Percentiles rank a stretch among this genome's conserved stretches.
These are phyloP conservation scores for Annona cherimola DNA, from an alignment of 164 flowering plant genomes.

Conservation along the genomic window DNA sequence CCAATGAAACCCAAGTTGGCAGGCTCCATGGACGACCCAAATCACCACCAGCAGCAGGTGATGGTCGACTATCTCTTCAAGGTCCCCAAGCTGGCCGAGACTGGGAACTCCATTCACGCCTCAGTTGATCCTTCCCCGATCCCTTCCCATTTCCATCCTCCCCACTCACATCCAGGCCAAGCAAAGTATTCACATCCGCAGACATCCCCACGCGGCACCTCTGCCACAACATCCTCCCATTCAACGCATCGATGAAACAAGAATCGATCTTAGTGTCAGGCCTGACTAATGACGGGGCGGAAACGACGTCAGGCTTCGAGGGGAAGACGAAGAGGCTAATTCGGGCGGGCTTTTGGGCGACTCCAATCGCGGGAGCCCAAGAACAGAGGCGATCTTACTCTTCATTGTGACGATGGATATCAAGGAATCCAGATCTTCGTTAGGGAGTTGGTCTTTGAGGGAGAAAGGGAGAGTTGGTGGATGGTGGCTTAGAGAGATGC, in stretches of 20 bases:
- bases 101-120: slow-evolving; percentile 78
- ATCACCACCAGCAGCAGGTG: slow-evolving; percentile 41
- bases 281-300: slow-evolving; percentile 47
- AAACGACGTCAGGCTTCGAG: slow-evolving; percentile 38
- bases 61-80: slow-evolving; percentile 62
- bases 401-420: slow-evolving; percentile 82
- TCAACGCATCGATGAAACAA: slow-evolving; percentile 85
- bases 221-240: slow-evolving; percentile 43
- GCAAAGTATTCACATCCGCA: slow-evolving; percentile 36
- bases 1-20: slow-evolving; percentile 33
- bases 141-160: background rate
- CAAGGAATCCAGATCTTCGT: slow-evolving; percentile 81
- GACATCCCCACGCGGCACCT: slow-evolving; percentile 28
- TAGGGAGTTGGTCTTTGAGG: slow-evolving; percentile 83
- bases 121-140: slow-evolving; percentile 20
- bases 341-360: slow-evolving; percentile 25
- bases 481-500: slow-evolving; percentile 54
- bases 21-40: slow-evolving; percentile 28
- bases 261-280: slow-evolving; percentile 58
- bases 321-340: background rate
- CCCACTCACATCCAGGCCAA: slow-evolving; percentile 37
- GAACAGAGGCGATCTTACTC: slow-evolving; percentile 65
- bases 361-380: background rate
- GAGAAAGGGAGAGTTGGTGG: slow-evolving; percentile 43
- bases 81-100: slow-evolving; percentile 81